Evolutionary conservation across 1,284 basidiomycete genomes (phyloP).

Genomic region (Gymnopus androsaceus): DNA sequence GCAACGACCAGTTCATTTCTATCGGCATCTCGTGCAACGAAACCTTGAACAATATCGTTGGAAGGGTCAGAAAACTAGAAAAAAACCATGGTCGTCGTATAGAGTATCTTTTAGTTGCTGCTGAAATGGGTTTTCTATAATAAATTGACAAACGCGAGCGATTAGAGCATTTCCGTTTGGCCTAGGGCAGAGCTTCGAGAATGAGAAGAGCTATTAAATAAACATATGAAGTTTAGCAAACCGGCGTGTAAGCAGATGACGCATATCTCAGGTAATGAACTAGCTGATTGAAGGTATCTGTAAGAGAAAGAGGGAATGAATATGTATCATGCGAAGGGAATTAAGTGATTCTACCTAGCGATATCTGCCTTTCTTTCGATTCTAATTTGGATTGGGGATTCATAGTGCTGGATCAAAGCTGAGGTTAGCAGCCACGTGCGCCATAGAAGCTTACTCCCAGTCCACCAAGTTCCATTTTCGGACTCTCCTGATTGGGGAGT

Average conservation of each 20-base stretch:
- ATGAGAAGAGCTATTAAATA: too few species aligned
- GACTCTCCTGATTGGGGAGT: too few species aligned
- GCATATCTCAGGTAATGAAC: slow-evolving; percentile 53
- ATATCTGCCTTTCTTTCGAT: neutral
- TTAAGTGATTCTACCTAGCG: neutral
- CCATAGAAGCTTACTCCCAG: too few species aligned
- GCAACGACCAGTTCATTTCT: slow-evolving; percentile 48
- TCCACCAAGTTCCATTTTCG: too few species aligned
- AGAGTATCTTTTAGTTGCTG: neutral
- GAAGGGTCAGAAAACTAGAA: slow-evolving; percentile 42
- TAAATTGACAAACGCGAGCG: slow-evolving; percentile 31
- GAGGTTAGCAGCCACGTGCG: too few species aligned
- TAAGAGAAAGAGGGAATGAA: neutral
- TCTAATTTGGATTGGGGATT: too few species aligned
- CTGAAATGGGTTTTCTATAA: neutral
- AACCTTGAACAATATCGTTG: slow-evolving; percentile 45
- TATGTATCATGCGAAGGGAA: neutral
- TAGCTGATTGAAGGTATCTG: slow-evolving; percentile 41
- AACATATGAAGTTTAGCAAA: too few species aligned
- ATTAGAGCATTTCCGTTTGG: slow-evolving; percentile 52
- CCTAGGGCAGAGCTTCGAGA: too few species aligned
- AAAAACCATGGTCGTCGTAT: neutral
- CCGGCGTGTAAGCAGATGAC: slow-evolving; percentile 45
- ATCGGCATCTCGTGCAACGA: slow-evolving; percentile 46
- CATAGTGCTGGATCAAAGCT: too few species aligned